phyloP scores from a whole-genome alignment of 202 grass and related monocot genomes.

The Schoenoplectus tabernaemontani region DNA sequence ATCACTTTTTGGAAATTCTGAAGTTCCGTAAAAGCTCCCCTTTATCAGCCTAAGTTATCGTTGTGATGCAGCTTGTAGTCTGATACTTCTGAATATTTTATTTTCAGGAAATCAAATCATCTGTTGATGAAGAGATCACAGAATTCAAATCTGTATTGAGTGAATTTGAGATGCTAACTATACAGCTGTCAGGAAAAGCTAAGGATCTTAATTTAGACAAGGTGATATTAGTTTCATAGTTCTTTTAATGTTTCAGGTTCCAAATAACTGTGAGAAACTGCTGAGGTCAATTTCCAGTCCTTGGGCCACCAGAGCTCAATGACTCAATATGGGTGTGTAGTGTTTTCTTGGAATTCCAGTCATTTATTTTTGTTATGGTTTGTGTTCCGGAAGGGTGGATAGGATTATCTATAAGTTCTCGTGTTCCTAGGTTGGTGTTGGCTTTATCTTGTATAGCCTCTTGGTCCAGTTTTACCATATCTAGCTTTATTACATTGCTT shows the following conservation, averaged over 20 bases:
- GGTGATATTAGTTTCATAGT: slow-evolving; percentile 28
- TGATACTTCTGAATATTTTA: slow-evolving; percentile 6
- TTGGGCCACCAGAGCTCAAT: background rate
- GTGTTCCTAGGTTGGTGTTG: no score
- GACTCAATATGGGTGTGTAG: no score
- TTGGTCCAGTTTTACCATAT: no score
- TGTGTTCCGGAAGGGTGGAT: no score
- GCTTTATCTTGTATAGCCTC: no score
- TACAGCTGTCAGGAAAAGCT: slow-evolving; percentile 35
- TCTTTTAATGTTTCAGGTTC: background rate
- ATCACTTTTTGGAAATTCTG: slow-evolving; percentile 4
- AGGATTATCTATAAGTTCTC: no score
- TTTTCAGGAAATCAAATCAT: slow-evolving; percentile 61
- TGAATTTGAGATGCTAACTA: slow-evolving; percentile 41
- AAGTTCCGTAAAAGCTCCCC: slow-evolving; percentile 22
- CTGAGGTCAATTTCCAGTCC: background rate
- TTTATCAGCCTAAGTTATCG: background rate
- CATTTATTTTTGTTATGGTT: no score
- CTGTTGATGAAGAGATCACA: slow-evolving; percentile 31
- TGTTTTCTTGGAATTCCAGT: no score
- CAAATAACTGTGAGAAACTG: background rate
- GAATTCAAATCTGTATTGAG: slow-evolving; percentile 39
- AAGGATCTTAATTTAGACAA: slow-evolving; percentile 64
- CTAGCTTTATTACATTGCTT: no score
- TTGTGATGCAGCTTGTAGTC: slow-evolving; percentile 4